Percentiles rank a stretch among this genome's conserved stretches.
These are phyloP conservation scores for Nannizzia gypsea DNA, from an alignment of 2,329 filamentous ascomycete species.

Conservation along the genomic window DNA sequence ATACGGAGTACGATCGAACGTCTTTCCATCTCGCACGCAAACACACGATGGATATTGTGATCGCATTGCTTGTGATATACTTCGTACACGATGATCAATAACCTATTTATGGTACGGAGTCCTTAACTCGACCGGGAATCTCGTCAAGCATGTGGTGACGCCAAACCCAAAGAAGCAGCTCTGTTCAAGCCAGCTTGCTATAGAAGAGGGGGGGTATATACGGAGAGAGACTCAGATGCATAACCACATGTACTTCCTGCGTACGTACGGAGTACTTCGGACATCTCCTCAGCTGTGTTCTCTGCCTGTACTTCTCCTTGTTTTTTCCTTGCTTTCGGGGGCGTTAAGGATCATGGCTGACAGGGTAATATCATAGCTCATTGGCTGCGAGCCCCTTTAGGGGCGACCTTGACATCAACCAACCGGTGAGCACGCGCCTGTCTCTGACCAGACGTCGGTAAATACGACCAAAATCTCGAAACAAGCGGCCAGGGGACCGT, in stretches of 20 bases:
- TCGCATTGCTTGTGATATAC: not conserved
- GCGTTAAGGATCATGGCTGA: conserved; percentile 3
- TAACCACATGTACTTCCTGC: not conserved
- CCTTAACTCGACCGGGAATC: not conserved
- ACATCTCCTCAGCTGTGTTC: not conserved
- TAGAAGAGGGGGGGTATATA: not conserved
- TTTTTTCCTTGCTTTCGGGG: not conserved
- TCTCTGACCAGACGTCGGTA: not conserved
- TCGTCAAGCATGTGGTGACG: not conserved
- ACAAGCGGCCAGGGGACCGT: conserved; percentile 3
- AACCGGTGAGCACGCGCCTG: conserved; percentile 1
- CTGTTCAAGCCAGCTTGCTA: not conserved
- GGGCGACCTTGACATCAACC: not conserved
- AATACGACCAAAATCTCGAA: not conserved
- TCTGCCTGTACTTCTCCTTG: not conserved
- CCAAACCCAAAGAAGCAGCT: not conserved
- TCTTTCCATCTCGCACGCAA: not conserved
- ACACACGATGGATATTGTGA: not conserved
- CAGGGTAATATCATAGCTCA: not conserved
- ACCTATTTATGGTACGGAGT: conserved; percentile 3
- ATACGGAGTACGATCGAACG: not conserved
- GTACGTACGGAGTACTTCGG: not conserved
- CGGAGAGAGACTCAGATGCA: not conserved
- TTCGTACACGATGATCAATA: not conserved
- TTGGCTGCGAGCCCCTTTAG: not conserved